These are phyloP conservation scores for Aspergillus hortae DNA, from an alignment of 2,329 filamentous ascomycete genomes.

Conservation along the genomic window DNA sequence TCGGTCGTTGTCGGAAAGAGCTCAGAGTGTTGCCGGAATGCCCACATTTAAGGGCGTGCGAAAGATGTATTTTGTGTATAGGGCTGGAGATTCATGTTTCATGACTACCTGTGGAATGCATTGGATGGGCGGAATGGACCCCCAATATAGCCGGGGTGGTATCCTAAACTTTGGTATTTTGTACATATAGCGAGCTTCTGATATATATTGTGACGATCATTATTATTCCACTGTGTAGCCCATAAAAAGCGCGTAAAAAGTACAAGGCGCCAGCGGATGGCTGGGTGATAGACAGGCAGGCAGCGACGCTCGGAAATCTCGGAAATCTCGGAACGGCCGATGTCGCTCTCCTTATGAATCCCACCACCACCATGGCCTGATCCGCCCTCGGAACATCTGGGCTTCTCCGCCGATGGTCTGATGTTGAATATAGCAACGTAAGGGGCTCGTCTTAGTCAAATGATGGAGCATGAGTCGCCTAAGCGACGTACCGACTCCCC, in stretches of 20 bases:
- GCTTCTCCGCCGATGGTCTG: not conserved
- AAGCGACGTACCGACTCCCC: constrained; percentile 4
- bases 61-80: not conserved
- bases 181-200: too few relatives aligned
- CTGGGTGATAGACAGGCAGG: too few relatives aligned
- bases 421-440: not conserved
- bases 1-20: constrained; percentile 26
- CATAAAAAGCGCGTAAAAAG: too few relatives aligned
- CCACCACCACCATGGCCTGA: not conserved
- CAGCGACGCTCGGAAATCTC: not conserved
- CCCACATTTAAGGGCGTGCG: constrained; percentile 22
- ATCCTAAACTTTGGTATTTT: too few relatives aligned
- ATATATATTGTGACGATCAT: too few relatives aligned
- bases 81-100: not conserved
- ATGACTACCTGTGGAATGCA: constrained; percentile 1
- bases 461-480: constrained; percentile 10
- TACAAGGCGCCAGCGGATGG: too few relatives aligned
- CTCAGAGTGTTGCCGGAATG: constrained; percentile 29
- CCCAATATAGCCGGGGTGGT: too few relatives aligned
- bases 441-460: not conserved
- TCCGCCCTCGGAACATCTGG: constrained; percentile 2
- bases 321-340: not conserved
- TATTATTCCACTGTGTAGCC: too few relatives aligned
- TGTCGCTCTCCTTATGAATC: not conserved
- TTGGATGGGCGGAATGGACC: not conserved